Evolutionary conservation across 1,284 basidiomycete species (phyloP), one percentile per base, ranked within the genome.

Genomic region (Heterobasidion occidentale): DNA sequence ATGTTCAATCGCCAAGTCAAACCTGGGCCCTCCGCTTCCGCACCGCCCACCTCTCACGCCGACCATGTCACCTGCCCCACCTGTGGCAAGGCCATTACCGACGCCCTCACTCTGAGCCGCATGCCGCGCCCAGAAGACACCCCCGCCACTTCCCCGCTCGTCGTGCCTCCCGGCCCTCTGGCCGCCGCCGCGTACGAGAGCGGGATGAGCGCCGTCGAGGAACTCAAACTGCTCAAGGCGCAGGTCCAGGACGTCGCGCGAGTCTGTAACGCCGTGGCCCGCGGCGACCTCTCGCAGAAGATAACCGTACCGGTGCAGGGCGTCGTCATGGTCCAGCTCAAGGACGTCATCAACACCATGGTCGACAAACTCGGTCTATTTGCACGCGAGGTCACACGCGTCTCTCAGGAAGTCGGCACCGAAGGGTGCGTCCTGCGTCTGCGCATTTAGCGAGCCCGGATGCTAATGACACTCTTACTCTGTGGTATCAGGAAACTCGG

Each of bases 281-380:
- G 86, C 20, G 95, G 95, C 36, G 96, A 99, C 70, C 74, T 99
- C 61, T 90, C 88, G 49, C 92, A 98, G 75, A 96, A 97, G 77
- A 97, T 99, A 62, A 95, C 92, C 46, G 94, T 98, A 7, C 91
- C 90, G 36, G 96, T 98, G 7, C 92, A 98, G 71, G 95, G 95
- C 62, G 90, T 91, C 58, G 92, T 96, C 59, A 97, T 99, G 94
- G 90, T 95, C 17, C 92, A 97, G 72, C 84, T 98, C 67, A 98
- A 98, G 78, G 93, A 98, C 63, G 94, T 96, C 64, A 97, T 98
- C 77, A 98, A 98, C 68, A 88, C 89, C 48, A 98, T 98, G 92
- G 92, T 90, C 55, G 87, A 90, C 67, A 88, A 87, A 70, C 76
- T 91, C 45, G 87, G 84, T 51, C 86, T 88, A 67, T 92, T 92